Evolutionary conservation across 441 rosid species (phyloP).

Genomic region (Flueggea neowawraea): DNA sequence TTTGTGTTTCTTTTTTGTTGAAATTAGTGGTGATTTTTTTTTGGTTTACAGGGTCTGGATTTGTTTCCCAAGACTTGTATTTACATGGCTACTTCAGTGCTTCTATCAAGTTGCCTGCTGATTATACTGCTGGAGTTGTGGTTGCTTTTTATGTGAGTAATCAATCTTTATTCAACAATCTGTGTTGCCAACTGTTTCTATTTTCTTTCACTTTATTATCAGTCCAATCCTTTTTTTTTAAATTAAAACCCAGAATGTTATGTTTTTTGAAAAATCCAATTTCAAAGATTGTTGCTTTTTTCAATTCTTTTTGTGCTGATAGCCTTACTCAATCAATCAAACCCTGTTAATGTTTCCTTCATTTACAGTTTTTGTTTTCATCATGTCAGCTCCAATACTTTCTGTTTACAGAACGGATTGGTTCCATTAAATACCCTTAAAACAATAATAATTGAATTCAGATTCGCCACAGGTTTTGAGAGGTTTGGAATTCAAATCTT

Average conservation of each 20-base stretch:
- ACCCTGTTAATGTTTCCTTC: no score
- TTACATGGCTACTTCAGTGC: slow-evolving; percentile 95
- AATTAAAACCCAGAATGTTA: no score
- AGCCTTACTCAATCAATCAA: no score
- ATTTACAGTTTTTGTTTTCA: no score
- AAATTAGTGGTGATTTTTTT: neutral
- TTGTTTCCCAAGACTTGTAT: slow-evolving; percentile 94
- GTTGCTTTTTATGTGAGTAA: slow-evolving; percentile 94
- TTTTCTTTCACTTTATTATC: no score
- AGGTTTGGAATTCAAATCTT: no score
- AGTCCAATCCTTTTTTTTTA: neutral
- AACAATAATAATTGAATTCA: no score
- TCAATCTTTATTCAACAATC: neutral
- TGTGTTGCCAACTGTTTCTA: neutral
- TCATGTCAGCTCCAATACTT: no score
- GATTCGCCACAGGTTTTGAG: no score
- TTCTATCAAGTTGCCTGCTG: slow-evolving; percentile 92
- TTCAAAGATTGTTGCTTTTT: neutral
- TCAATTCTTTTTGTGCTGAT: neutral
- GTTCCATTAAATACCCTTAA: no score
- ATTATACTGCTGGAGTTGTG: slow-evolving; percentile 99
- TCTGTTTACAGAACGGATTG: no score
- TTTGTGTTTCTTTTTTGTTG: neutral
- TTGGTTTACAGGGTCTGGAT: slow-evolving; percentile 81
- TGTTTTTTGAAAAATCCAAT: no score